Evolutionary conservation across 2,329 filamentous ascomycete species (phyloP).

Genomic region (Elsinoe necatrix): DNA sequence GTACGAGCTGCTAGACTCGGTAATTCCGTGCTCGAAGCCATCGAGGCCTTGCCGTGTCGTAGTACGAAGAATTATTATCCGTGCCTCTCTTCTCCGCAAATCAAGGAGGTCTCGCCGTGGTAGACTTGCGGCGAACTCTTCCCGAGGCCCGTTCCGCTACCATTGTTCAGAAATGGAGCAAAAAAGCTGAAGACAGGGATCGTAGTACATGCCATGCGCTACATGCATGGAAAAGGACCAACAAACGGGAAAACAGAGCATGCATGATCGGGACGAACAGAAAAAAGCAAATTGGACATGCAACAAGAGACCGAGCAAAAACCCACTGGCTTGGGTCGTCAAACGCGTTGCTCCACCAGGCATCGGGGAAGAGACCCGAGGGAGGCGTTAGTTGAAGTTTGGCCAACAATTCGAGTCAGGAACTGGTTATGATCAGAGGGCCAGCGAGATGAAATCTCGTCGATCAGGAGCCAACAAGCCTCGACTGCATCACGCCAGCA

Average conservation of each 20-base stretch:
- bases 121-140: background rate
- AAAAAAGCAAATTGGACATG: background rate
- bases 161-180: background rate
- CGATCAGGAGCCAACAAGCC: constrained; percentile 14
- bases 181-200: constrained; percentile 1
- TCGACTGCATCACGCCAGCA: constrained; percentile 1
- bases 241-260: constrained; percentile 7
- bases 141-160: constrained; percentile 1
- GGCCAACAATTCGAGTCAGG: constrained; percentile 14
- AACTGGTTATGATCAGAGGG: constrained; percentile 10
- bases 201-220: background rate
- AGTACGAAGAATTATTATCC: background rate
- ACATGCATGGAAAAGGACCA: constrained; percentile 7
- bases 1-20: background rate
- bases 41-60: background rate
- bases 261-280: background rate
- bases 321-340: constrained; percentile 7
- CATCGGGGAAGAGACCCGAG: constrained; percentile 14
- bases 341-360: constrained; percentile 5
- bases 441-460: constrained; percentile 10
- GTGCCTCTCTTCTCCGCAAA: constrained; percentile 2
- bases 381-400: constrained; percentile 12
- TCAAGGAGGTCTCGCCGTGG: background rate
- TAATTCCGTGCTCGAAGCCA: background rate
- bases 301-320: background rate